A percentile compares a stretch with the other conserved stretches of the same genome.
Evolutionary conservation across 495 filamentous ascomycete genomes (phyloP).

Genomic region (Neurospora sp.): DNA sequence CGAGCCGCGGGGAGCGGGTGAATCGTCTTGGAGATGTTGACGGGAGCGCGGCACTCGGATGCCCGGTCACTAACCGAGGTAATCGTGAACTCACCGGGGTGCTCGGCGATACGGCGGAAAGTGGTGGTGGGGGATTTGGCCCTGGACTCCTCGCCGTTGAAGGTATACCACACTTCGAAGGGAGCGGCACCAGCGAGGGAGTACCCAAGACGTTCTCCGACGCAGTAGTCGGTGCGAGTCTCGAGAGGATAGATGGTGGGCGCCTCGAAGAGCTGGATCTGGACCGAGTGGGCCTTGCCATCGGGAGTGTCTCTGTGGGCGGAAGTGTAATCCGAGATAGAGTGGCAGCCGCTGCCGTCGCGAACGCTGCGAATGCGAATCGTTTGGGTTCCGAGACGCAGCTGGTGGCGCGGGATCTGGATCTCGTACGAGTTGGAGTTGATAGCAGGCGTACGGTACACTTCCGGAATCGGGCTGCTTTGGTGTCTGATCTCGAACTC

Average conservation of each 20-base stretch:
- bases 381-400: slow-evolving; percentile 75
- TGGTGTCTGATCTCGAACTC: slow-evolving; percentile 91
- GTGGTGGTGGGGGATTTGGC: slow-evolving; percentile 65
- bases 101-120: slow-evolving; percentile 86
- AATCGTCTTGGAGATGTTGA: slow-evolving; percentile 66
- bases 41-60: slow-evolving; percentile 70
- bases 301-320: slow-evolving; percentile 34
- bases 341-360: slow-evolving; percentile 74
- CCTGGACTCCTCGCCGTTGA: slow-evolving; percentile 65
- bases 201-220: slow-evolving; percentile 87
- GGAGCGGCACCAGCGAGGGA: slow-evolving; percentile 78
- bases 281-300: slow-evolving; percentile 57
- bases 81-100: slow-evolving; percentile 78
- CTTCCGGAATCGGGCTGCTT: slow-evolving; percentile 65
- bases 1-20: slow-evolving; percentile 85
- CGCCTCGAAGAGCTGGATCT: slow-evolving; percentile 82
- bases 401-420: slow-evolving; percentile 67
- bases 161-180: slow-evolving; percentile 87
- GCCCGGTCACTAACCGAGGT: slow-evolving; percentile 73
- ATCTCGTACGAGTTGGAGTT: slow-evolving; percentile 62
- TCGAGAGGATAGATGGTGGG: slow-evolving; percentile 82
- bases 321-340: slow-evolving; percentile 22
- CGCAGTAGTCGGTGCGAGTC: slow-evolving; percentile 81
- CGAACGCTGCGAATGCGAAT: slow-evolving; percentile 81
- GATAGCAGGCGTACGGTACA: slow-evolving; percentile 68